Evolutionary conservation across 345 rosid genomes (phyloP).

Genomic region (Chamaenerion angustifolium): DNA sequence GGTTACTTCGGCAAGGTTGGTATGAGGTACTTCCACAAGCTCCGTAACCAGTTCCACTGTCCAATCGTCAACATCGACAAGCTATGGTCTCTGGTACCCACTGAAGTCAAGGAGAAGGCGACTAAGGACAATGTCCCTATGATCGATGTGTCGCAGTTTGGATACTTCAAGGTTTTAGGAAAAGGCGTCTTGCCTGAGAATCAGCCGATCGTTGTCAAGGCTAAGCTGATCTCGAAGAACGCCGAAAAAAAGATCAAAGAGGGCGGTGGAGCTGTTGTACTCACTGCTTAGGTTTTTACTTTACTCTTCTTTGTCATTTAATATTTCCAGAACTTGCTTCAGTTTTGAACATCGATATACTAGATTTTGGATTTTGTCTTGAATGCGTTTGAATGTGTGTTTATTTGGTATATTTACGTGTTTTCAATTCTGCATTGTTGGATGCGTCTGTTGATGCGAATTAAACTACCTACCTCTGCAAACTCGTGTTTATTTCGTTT

Average conservation of each 20-base stretch:
- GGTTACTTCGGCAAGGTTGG: slow-evolving; percentile 47
- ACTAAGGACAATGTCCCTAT: slow-evolving; percentile 35
- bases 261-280: slow-evolving; percentile 50
- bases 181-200: slow-evolving; percentile 38
- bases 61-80: slow-evolving; percentile 56
- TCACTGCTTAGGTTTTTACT: slow-evolving; percentile 13
- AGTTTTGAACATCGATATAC: no score
- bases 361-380: no score
- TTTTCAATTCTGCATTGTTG: no score
- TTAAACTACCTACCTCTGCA: no score
- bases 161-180: slow-evolving; percentile 44
- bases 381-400: no score
- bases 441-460: no score
- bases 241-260: slow-evolving; percentile 65
- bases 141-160: slow-evolving; percentile 48
- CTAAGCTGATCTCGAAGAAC: slow-evolving; percentile 47
- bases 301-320: no score
- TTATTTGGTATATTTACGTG: no score
- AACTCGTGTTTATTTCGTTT: no score
- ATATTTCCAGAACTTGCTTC: no score
- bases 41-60: slow-evolving; percentile 47
- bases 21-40: slow-evolving; percentile 50
- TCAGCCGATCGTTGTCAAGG: slow-evolving; percentile 44
- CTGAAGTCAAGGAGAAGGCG: slow-evolving; percentile 39
- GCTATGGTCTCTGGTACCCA: slow-evolving; percentile 50